Base-by-base conservation (phyloP, 768 basidiomycete species). In the Tylopilus rubrobrunneus region DNA sequence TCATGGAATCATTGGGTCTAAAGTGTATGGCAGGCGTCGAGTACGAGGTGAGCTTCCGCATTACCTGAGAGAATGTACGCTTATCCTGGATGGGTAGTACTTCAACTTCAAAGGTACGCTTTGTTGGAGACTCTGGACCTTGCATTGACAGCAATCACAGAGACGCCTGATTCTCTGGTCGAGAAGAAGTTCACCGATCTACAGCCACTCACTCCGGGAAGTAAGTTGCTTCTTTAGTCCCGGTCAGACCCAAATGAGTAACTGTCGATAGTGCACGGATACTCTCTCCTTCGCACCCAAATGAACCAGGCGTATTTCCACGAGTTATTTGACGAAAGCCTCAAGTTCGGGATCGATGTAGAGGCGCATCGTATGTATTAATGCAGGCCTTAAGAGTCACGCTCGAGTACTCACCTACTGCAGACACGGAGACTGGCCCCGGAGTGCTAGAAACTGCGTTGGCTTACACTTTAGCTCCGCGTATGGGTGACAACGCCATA, bases 341-440 rank as follows among this genome's bases (percentile, higher is more conserved):
- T 73, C 29, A 74, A 75, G 44, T 97, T 98, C 63, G 85, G 83
- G 7, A 81, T 98, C 31, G 77, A 81, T 0, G 76, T 98, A 11
- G 97, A 99, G 69, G 87, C 85, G 10, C 92, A 95, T 62, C 92
- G 91, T 93, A 67, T 58, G 79, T 70, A 28, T 23, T 41, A 14
- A 17, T 10, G 14, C 10, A 25, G 25, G 21, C 40, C 11, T 44
- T 33, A 19, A 46, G 55, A 21, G n/a, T 25, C 10, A 21, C 52
- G 12, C 15, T 48, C 15, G 10, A 40, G 53, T 23, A 36, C 51
- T 59, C 53, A 55, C 23, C 31, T 43, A 36, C 12, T 10, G 2
- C 31, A 92, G 90, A 96, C 65, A 96, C 93, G 21, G 93, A 96
- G 72, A 96, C 93, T 1, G 93, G 93, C 0, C 90, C 92, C 4